Evolutionary conservation across 2,329 filamentous ascomycete genomes (phyloP), one percentile per base, ranked within the genome.

Genomic region (Fusarium nodosum): DNA sequence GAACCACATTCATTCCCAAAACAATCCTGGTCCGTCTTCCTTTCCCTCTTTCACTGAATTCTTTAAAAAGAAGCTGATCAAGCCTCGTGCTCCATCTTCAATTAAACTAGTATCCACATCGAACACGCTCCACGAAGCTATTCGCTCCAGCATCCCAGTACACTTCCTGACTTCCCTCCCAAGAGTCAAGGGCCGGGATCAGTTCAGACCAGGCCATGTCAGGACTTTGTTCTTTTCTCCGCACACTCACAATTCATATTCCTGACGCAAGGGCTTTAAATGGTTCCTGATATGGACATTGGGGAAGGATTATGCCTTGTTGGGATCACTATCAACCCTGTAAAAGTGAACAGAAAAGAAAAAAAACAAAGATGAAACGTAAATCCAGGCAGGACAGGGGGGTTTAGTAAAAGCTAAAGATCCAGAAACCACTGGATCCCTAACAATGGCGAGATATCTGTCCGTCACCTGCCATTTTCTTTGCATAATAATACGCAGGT

Each of bases 101-200:
- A 71, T 71, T 63, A 62, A 71, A 71, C 50, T 53, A 50, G 68
- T 71, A 62, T 66, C 68, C 68, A 71, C 64, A 66, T 28, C 18
- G 66, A 67, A 70, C 68, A 70, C 68, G 68, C 68, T 70, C 45
- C 53, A 26, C 31, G 52, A 71, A 53, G 64, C 54, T 36, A 71
- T 71, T 68, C 67, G 64, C 44, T 47, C 51, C 36, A 44, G 56
- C 28, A 56, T 15, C 66, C 66, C 20, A 34, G 55, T 24, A 53
- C 24, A 24, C 26, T 46, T 31, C 26, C 44, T 20, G 20, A 24
- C 26, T 46, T 31, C 26, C 44, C 28, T 15, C 48, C 24, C 36
- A 51, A 24, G 20, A 51, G 22, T 51, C 48, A 51, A 51, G 48
- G 33, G 24, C 26, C 33, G 10, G 48, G 33, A 24, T 15, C 24